phyloP scores from a whole-genome alignment of 805 yeast species.

The Suhomyces sp. region DNA sequence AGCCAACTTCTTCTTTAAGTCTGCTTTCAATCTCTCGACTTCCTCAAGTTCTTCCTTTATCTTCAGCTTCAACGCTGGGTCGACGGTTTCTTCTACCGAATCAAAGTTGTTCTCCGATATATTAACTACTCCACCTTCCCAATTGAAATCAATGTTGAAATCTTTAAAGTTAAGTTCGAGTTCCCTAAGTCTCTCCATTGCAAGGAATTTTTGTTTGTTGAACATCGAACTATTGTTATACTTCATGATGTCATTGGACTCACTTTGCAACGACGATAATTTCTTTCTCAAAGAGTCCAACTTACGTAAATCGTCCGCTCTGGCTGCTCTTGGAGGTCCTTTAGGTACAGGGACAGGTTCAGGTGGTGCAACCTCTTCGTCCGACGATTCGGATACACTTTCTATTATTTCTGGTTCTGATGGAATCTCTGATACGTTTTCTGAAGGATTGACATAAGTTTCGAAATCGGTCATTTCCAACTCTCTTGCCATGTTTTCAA shows the following conservation, averaged over 20 bases:
- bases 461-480: slow-evolving; percentile 83
- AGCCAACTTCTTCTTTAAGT: slow-evolving; percentile 38
- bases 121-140: slow-evolving; percentile 15
- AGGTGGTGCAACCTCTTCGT: slow-evolving; percentile 14
- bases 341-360: slow-evolving; percentile 18
- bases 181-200: slow-evolving; percentile 68
- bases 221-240: slow-evolving; percentile 59
- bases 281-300: slow-evolving; percentile 54
- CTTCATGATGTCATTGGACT: slow-evolving; percentile 74
- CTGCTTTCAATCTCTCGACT: slow-evolving; percentile 39
- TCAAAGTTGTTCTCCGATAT: slow-evolving; percentile 11
- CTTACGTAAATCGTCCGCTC: slow-evolving; percentile 53
- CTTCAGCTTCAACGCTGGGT: slow-evolving; percentile 33
- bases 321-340: slow-evolving; percentile 39
- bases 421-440: slow-evolving; percentile 2
- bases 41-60: slow-evolving; percentile 41
- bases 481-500: slow-evolving; percentile 81
- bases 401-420: slow-evolving; percentile 19
- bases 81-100: slow-evolving; percentile 19
- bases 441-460: slow-evolving; percentile 21
- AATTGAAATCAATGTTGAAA: slow-evolving; percentile 53
- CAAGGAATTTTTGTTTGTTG: slow-evolving; percentile 58
- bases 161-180: slow-evolving; percentile 66
- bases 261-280: slow-evolving; percentile 61
- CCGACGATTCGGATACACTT: slow-evolving; percentile 13